These are phyloP conservation scores for Willaertia magna DNA, from an alignment of 208 protist species.

Conservation along the genomic window DNA sequence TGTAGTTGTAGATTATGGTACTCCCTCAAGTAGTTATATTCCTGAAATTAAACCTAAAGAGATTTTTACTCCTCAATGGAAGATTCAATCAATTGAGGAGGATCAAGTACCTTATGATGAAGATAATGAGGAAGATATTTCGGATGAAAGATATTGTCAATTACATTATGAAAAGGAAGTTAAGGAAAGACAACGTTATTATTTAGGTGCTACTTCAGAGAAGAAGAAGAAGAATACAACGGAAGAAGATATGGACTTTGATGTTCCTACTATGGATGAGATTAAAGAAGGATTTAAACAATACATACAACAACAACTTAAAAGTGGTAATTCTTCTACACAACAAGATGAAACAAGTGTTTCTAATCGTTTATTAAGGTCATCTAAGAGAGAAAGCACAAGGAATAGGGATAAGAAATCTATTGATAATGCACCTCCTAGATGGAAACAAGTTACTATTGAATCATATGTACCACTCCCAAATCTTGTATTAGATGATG, in stretches of 20 bases:
- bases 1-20: no score
- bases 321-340: neutral
- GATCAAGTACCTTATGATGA: no score
- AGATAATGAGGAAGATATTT: neutral
- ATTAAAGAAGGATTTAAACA: no score
- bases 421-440: neutral
- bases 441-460: neutral
- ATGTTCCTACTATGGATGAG: neutral
- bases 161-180: neutral
- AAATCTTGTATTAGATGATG: neutral
- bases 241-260: neutral
- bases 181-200: neutral
- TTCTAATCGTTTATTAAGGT: neutral
- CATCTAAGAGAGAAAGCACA: neutral
- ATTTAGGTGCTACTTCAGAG: neutral
- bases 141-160: neutral
- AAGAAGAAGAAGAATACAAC: neutral
- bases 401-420: no score
- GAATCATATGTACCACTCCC: neutral
- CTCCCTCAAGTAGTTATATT: no score
- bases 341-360: neutral
- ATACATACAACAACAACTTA: no score
- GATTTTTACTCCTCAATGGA: no score
- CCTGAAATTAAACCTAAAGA: no score
- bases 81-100: no score